Base-by-base conservation (phyloP, 768 basidiomycete species). In the Pleurotus djamor region DNA sequence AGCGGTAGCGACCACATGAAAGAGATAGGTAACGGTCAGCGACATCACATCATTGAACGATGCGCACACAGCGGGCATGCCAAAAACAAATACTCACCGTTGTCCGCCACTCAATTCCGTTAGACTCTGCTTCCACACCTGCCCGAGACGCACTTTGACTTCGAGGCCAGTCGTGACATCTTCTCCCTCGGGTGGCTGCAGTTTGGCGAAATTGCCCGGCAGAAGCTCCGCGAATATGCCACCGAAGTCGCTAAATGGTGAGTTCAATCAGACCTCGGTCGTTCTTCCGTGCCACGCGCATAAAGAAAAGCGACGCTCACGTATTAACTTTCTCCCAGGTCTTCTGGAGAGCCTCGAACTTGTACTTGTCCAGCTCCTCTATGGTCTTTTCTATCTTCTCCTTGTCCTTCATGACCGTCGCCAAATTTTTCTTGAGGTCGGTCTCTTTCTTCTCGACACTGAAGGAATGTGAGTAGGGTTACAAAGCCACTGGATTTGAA, bases 91-190 rank as follows among this genome's bases (percentile, higher is more conserved):
- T 13, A 71, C 87, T 60, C 61, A 95, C 94, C 97, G 79, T 78
- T 99, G 97, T 9, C 97, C 97, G 60, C 97, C 97, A 66, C 94
- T 96, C 56, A 99, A 79, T 69, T 99, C 97, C 0, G 96, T 99
- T 70, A 99, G 78, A 69, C 92, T 94, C 65, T 95, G 92, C 72
- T 99, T 99, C 97, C 97, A 99, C 0, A 99, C 94, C 33, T 81
- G 86, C 8, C 97, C 97, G 1, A 99, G 84, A 64, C 83, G 88
- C 9, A 99, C 97, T 70, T 98, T 99, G 74, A 99, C 96, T 71
- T 99, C 97, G 5, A 99, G 83, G 37, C 97, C 97, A 59, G 94
- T 84, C 74, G 94, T 96, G 61, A 99, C 79, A 69, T 98, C 95
- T 71, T 93, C 87, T 0, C 91, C 91, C 38, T 98, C 96, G 3